Base-by-base conservation (phyloP, 2,329 filamentous ascomycete genomes). In the Amauroascus niger region DNA sequence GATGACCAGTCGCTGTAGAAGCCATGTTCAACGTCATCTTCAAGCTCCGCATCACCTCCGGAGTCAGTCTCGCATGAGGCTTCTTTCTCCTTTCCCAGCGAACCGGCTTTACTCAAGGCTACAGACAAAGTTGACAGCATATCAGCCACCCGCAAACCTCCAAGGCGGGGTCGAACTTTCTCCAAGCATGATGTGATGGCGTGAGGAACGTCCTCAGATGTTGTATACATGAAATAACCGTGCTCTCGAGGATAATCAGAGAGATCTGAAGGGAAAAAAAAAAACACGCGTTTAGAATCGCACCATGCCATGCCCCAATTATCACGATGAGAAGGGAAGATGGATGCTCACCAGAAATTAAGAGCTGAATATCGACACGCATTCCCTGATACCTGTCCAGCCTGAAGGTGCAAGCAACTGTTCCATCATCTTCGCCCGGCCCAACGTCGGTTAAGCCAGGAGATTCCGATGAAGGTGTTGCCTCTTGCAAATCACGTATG, bases 381-480 rank as follows among this genome's bases (percentile, higher is more conserved):
- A 56, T 51, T 9, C 43, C 35, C 24, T 63, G 65, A 32, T 64
- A 60, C 5, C 64, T 61, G 20, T 62, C 53, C 32, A 69, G 68
- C 40, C 63, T 56, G 60, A 77, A 86, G 3, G 68, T 73, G 65
- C 91, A 85, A 13, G 76, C 76, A 54, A 94, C 74, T 54, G 86
- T 81, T 49, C 86, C 87, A 66, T 91, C 85, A 30, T 86, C 83
- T 4, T 83, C 80, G 14, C 85, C 85, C 33, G 73, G 71, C 32
- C 71, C 69, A 22, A 95, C 70, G 32, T 74, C 64, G 46, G 69
- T 69, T 46, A 93, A 72, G 47, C 76, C 69, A 0, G 70, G 58
- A 45, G 80, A 71, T 2, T 61, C 61, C 18, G 68, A 63, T 39
- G 64, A 62, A 13, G 62, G 56, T 6, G 67, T 69, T 6, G 69